Conservation (phyloP, 129 eudicot species). For the Rutidosis leptorrhynchoides region DNA sequence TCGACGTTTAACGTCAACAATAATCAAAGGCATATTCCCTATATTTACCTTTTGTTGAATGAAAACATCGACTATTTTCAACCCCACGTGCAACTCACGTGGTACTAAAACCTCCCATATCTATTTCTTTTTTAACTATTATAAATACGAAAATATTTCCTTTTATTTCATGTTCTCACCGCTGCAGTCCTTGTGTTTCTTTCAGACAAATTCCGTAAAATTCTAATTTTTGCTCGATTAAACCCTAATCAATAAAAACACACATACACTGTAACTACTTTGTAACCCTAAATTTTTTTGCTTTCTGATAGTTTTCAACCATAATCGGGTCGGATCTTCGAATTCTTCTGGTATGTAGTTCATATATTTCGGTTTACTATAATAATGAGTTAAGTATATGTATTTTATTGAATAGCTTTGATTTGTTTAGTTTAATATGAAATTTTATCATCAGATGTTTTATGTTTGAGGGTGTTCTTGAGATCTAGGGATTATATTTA, state of each 20-base stretch:
- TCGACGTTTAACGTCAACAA: conserved; percentile 27
- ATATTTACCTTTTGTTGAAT: not conserved
- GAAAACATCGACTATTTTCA: not conserved
- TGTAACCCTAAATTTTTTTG: not conserved
- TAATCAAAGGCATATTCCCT: conserved; percentile 27
- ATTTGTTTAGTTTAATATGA: not conserved
- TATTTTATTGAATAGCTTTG: conserved; percentile 1
- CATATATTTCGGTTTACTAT: conserved; percentile 1
- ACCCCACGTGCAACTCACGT: conserved; percentile 27
- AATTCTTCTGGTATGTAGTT: conserved; percentile 12
- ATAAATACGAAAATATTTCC: conserved; percentile 5
- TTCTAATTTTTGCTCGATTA: not conserved
- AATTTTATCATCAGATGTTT: not conserved
- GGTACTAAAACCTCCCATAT: not conserved
- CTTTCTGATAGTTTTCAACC: not conserved
- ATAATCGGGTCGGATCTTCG: not conserved
- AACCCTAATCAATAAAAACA: not conserved
- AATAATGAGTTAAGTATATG: not conserved
- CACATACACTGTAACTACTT: not conserved
- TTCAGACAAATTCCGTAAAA: conserved; percentile 6
- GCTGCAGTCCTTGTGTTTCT: not conserved
- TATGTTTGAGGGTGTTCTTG: conserved; percentile 8
- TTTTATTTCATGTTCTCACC: not conserved
- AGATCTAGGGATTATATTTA: conserved; percentile 25
- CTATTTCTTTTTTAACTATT: too few relatives aligned